Percentiles rank a stretch among this genome's conserved stretches.
phyloP scores from a whole-genome alignment of 2,329 filamentous ascomycete genomes.

The Penicillium sp. region DNA sequence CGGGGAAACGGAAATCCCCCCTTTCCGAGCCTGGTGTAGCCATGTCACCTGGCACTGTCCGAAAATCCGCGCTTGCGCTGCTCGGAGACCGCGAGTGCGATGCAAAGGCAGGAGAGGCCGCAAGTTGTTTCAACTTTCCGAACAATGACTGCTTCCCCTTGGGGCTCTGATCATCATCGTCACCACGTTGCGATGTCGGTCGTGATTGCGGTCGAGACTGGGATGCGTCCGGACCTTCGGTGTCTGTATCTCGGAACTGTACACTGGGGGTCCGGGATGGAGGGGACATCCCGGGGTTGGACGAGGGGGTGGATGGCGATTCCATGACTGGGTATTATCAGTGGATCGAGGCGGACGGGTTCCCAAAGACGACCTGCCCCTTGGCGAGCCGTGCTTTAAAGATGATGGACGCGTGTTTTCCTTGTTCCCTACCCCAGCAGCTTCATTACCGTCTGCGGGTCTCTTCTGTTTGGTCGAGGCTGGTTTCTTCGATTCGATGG shows the following conservation, averaged over 20 bases:
- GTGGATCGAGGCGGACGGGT: constrained; percentile 25
- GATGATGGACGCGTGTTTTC: constrained; percentile 14
- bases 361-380: constrained; percentile 24
- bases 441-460: constrained; percentile 16
- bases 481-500: constrained; percentile 24
- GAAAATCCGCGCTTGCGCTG: constrained; percentile 43
- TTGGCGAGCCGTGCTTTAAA: constrained; percentile 17
- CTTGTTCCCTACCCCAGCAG: constrained; percentile 11
- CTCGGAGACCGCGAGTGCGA: constrained; percentile 51
- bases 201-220: constrained; percentile 60
- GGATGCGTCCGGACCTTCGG: constrained; percentile 46
- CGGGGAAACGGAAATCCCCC: constrained; percentile 50
- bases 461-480: constrained; percentile 17
- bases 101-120: constrained; percentile 51
- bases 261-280: constrained; percentile 61
- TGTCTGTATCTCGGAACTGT: constrained; percentile 63
- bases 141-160: constrained; percentile 67
- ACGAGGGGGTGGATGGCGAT: constrained; percentile 24
- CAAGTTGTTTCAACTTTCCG: constrained; percentile 71
- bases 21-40: constrained; percentile 50
- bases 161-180: constrained; percentile 57
- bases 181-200: constrained; percentile 42
- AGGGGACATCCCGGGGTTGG: constrained; percentile 34
- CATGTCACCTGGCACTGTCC: constrained; percentile 36
- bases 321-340: constrained; percentile 23